Evolutionary conservation across 208 protist species (phyloP), one percentile per base, ranked within the genome.

Genomic region (Leishmania martiniquensis): DNA sequence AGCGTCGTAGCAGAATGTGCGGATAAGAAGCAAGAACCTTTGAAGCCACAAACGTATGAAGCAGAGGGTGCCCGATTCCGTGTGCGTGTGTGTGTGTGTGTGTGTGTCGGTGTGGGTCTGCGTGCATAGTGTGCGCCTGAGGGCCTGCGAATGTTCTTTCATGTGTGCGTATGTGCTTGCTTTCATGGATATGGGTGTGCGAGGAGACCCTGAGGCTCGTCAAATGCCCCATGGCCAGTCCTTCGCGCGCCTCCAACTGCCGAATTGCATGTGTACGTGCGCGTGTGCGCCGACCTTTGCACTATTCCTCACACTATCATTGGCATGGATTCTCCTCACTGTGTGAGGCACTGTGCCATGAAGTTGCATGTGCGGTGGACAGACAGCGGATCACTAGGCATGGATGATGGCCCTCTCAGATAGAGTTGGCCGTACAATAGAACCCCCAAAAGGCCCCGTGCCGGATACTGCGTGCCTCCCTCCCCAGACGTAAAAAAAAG

Each of bases 21-120:
- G 13, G 69, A 69, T 32, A 69, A 74, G 47, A 57, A 20, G 54
- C 1, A 42, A 77, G n/a, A 69, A 77, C 15, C 42, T 52, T 57
- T 68, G 17, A 68, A 68, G 62, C 7, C 15, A 68, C 29, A 3
- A 39, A 68, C 15, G 55, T 45, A 63, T 34, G 55, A 49, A 25
- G n/a, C 34, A 72, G 37, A 13, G 37, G 32, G 54, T 13, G 68
- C 44, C 32, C 34, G 29, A n/a, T 10, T 4, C 15, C 3, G 68
- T 72, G 49, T 59, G n/a, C 57, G n/a, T 52, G 68, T 54, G 42
- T 54, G 66, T 29, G 42, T 55, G 45, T 57, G 67, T 57, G 66
- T 17, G 66, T 39, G 4, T 1, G 7, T 0, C 4, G 39, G 37
- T 1, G 32, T n/a, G n/a, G n/a, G n/a, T n/a, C n/a, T n/a, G n/a